phyloP scores from a whole-genome alignment of 2,329 filamentous ascomycete species.

The Aspergillus amoenus region DNA sequence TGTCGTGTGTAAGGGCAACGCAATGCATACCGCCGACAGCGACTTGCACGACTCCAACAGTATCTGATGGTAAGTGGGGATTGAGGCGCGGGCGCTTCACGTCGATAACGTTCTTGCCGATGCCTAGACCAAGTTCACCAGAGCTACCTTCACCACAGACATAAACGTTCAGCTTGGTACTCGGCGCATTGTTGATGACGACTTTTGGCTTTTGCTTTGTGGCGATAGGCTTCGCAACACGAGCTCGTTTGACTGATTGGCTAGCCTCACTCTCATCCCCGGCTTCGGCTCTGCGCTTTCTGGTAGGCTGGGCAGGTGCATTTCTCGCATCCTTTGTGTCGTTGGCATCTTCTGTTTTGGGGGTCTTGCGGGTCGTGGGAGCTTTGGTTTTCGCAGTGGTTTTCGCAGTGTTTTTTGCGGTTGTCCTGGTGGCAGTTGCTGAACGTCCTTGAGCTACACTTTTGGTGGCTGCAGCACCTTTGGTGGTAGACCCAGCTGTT shows the following conservation, averaged over 20 bases:
- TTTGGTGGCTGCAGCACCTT: slow-evolving; percentile 25
- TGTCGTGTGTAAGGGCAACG: slow-evolving; percentile 72
- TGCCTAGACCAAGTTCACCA: slow-evolving; percentile 79
- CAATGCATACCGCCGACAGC: slow-evolving; percentile 82
- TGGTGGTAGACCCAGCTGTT: slow-evolving; percentile 13
- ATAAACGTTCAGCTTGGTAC: slow-evolving; percentile 63
- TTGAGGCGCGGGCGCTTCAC: slow-evolving; percentile 74
- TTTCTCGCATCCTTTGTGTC: slow-evolving; percentile 19
- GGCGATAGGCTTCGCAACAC: slow-evolving; percentile 28
- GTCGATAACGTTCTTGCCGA: slow-evolving; percentile 64
- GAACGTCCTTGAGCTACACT: slow-evolving; percentile 17
- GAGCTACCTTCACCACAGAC: slow-evolving; percentile 77
- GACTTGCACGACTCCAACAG: slow-evolving; percentile 69
- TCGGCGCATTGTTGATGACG: slow-evolving; percentile 64
- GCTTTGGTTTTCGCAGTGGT: slow-evolving; percentile 13
- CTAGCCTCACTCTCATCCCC: slow-evolving; percentile 26
- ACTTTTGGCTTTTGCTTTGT: slow-evolving; percentile 34
- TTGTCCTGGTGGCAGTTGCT: slow-evolving; percentile 21
- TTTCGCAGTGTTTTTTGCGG: slow-evolving; percentile 18
- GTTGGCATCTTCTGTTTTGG: slow-evolving; percentile 23
- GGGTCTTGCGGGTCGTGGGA: slow-evolving; percentile 22
- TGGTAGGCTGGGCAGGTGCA: slow-evolving; percentile 19
- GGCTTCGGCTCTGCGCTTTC: slow-evolving; percentile 37
- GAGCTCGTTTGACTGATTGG: slow-evolving; percentile 32
- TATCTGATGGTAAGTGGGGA: slow-evolving; percentile 54